Base-by-base conservation (phyloP, 495 filamentous ascomycete genomes). In the Xylaria flabelliformis region DNA sequence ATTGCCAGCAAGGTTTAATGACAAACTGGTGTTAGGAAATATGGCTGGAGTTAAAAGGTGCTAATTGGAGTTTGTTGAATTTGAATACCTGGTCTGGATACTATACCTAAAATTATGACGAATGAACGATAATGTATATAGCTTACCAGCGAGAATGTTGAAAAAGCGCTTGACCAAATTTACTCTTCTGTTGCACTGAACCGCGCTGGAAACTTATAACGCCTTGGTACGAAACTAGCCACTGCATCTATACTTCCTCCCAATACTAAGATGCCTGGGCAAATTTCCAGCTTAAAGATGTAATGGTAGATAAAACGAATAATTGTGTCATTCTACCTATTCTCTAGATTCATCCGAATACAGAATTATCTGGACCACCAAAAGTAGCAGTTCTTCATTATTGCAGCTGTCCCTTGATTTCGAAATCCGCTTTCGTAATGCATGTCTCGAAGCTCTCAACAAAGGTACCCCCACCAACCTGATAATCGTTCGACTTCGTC, bases 1-100 rank as follows among this genome's bases (percentile, higher is more conserved):
- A 77, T 81, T 24, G 70, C 70, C 15, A 72, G 71, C 70, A 79
- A 78, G 73, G 73, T 78, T 39, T 77, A 67, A 26, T 29, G 9
- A 58, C 17, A 26, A 19, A 4, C n/a, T 3, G 2, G 50, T 24
- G 9, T 2, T 10, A 6, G n/a, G 50, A 15, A 29, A 29, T 0
- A 9, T 55, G 24, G 24, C 3, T 3, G 53, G 53, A 56, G 53
- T 32, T 56, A 3, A 10, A 21, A 8, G 26, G 56, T 6, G 19
- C 4, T 36, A 58, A 36, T 15, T 10, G 10, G 67, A 63, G 55
- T 41, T 58, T 65, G 41, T 3, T 7, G 7, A 36, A 19, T 3
- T 36, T 51, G 44, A 26, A 50, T 50, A 48, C 51, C 26, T 32
- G 15, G 26, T 55, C 21, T 4, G 51, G 53, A 32, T 56, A 17